Percentiles rank a stretch among this genome's conserved stretches.
phyloP scores from a whole-genome alignment of 2,329 filamentous ascomycete species.

The Phaeosphaeriaceae sp. region DNA sequence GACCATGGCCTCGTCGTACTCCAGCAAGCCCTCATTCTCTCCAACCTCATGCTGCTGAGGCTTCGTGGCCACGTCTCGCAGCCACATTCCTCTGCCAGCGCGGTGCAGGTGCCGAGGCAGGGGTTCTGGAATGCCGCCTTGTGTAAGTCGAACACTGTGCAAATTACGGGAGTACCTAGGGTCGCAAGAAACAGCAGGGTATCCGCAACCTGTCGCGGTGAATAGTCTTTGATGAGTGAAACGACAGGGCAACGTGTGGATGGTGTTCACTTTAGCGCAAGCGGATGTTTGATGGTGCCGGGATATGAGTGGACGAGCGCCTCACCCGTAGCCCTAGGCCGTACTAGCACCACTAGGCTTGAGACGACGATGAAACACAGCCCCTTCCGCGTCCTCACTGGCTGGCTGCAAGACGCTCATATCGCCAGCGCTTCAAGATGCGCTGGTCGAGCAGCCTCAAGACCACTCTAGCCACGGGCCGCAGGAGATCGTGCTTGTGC shows the following conservation, averaged over 20 bases:
- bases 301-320: constrained; percentile 29
- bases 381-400: constrained; percentile 27
- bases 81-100: constrained; percentile 30
- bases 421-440: constrained; percentile 37
- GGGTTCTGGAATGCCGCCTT: constrained; percentile 39
- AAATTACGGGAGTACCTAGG: constrained; percentile 35
- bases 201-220: constrained; percentile 26
- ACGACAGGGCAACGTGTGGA: constrained; percentile 36
- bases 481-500: constrained; percentile 25
- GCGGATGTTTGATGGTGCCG: constrained; percentile 7
- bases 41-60: constrained; percentile 30
- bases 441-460: constrained; percentile 22
- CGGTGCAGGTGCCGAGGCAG: constrained; percentile 14
- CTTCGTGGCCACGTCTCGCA: constrained; percentile 28
- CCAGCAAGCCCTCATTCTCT: constrained; percentile 35
- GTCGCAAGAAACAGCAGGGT: constrained; percentile 28
- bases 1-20: constrained; percentile 21
- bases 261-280: constrained; percentile 30
- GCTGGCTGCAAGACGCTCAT: constrained; percentile 22
- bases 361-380: constrained; percentile 30
- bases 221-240: constrained; percentile 37
- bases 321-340: neutral
- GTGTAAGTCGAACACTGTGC: constrained; percentile 29
- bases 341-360: constrained; percentile 28
- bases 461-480: constrained; percentile 35